Evolutionary conservation across 2,329 filamentous ascomycete species (phyloP).

Genomic region (Fusarium coffeatum): DNA sequence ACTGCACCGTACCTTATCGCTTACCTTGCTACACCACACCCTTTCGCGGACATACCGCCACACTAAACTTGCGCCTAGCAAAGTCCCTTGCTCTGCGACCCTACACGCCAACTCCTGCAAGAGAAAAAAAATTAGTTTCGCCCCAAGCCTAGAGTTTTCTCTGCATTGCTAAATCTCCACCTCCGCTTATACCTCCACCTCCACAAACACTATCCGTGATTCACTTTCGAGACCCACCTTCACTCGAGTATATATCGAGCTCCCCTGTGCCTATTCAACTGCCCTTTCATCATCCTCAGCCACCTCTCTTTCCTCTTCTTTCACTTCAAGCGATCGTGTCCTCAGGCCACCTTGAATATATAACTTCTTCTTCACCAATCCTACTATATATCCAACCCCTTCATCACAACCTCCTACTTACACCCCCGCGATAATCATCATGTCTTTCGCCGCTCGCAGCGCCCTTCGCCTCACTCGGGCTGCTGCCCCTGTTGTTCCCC

Average conservation of each 20-base stretch:
- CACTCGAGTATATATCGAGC: conserved; percentile 43
- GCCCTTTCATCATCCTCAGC: conserved; percentile 22
- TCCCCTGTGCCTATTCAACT: conserved; percentile 26
- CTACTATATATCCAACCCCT: conserved; percentile 6
- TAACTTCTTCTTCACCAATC: conserved; percentile 3
- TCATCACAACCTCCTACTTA: conserved; percentile 5
- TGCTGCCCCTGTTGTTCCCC: conserved; percentile 45
- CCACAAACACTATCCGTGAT: conserved; percentile 24
- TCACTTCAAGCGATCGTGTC: conserved; percentile 3
- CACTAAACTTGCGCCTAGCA: conserved; percentile 46
- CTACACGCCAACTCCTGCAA: conserved; percentile 21
- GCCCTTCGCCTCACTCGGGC: conserved; percentile 50
- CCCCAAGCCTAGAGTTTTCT: conserved; percentile 35
- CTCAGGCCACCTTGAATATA: conserved; percentile 14
- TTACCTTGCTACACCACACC: conserved; percentile 28
- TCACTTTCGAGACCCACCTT: conserved; percentile 36
- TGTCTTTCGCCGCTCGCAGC: conserved; percentile 53
- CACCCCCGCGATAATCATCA: conserved; percentile 41
- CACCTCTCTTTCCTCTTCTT: conserved; percentile 16
- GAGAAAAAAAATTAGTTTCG: conserved; percentile 16
- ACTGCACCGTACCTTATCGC: conserved; percentile 24
- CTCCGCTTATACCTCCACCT: conserved; percentile 19
- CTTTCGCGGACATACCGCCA: conserved; percentile 48
- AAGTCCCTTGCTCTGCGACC: conserved; percentile 30
- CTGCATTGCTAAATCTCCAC: conserved; percentile 16